phyloP scores from a whole-genome alignment of 2,329 filamentous ascomycete genomes.

The Furcasterigmium furcatum region DNA sequence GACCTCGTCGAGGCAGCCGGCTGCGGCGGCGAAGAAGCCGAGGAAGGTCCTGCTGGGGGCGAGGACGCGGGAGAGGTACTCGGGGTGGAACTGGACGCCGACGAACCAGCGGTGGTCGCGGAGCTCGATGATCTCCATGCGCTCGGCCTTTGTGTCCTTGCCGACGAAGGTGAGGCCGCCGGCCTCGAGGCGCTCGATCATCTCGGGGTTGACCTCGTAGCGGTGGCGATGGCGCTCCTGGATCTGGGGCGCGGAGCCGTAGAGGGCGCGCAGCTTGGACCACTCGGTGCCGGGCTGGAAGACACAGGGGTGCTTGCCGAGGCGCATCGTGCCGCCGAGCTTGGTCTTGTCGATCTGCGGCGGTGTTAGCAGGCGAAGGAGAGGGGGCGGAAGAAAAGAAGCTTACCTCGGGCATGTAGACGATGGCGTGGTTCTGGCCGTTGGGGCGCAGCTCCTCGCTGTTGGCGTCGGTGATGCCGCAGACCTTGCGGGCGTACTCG shows the following conservation, averaged over 20 bases:
- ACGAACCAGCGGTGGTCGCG: slow-evolving; percentile 84
- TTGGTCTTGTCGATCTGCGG: slow-evolving; percentile 64
- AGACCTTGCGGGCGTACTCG: slow-evolving; percentile 78
- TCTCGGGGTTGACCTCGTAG: slow-evolving; percentile 85
- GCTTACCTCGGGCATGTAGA: slow-evolving; percentile 92
- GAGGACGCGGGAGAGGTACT: slow-evolving; percentile 76
- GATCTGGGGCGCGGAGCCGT: slow-evolving; percentile 55
- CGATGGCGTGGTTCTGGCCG: slow-evolving; percentile 67
- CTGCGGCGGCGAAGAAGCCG: slow-evolving; percentile 78
- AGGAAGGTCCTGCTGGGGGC: slow-evolving; percentile 73
- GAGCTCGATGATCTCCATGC: slow-evolving; percentile 82
- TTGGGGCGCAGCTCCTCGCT: slow-evolving; percentile 53
- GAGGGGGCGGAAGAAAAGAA: no score
- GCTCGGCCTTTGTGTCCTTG: slow-evolving; percentile 72
- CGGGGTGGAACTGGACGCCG: slow-evolving; percentile 80
- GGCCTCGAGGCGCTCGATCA: slow-evolving; percentile 64
- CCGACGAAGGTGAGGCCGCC: slow-evolving; percentile 73
- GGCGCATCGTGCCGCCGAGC: slow-evolving; percentile 83
- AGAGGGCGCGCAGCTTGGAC: slow-evolving; percentile 74
- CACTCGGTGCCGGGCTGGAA: slow-evolving; percentile 77
- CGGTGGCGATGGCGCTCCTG: slow-evolving; percentile 82
- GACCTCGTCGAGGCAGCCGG: slow-evolving; percentile 57
- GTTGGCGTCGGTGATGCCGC: slow-evolving; percentile 54
- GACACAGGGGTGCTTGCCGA: slow-evolving; percentile 69
- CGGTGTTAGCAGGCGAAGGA: no score